Conservation (phyloP, 2,329 filamentous ascomycete species). For the Sclerotinia spermophila region DNA sequence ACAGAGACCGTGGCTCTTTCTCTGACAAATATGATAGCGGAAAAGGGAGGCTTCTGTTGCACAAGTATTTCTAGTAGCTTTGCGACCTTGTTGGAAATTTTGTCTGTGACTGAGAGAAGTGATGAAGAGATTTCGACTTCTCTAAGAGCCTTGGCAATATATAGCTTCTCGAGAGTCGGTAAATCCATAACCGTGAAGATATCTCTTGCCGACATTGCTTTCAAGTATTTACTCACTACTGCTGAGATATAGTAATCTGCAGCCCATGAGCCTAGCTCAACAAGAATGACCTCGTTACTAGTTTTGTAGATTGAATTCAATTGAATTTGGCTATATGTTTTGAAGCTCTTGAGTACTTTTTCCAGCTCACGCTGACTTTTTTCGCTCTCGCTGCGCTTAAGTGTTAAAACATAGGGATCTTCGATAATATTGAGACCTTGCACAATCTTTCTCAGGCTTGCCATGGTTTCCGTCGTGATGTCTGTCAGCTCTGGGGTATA, state of each 20-base stretch:
- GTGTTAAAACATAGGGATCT: constrained; percentile 56
- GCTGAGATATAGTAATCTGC: constrained; percentile 60
- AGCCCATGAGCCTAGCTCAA: constrained; percentile 65
- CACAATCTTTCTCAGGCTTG: constrained; percentile 27
- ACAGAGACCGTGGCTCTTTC: constrained; percentile 60
- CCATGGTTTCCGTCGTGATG: constrained; percentile 23
- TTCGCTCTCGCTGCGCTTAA: constrained; percentile 44
- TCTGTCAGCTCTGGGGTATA: constrained; percentile 18
- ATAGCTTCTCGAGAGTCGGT: constrained; percentile 48
- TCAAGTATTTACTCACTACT: constrained; percentile 45
- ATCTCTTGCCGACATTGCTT: constrained; percentile 40
- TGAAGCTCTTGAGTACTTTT: constrained; percentile 41
- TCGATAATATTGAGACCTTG: constrained; percentile 50
- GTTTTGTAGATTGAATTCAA: constrained; percentile 53
- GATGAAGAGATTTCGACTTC: constrained; percentile 36
- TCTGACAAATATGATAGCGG: constrained; percentile 63
- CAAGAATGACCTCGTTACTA: constrained; percentile 46
- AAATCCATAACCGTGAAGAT: constrained; percentile 43
- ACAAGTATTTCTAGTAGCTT: constrained; percentile 52
- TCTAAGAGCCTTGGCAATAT: constrained; percentile 49
- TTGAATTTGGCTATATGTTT: constrained; percentile 53
- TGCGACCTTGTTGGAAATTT: constrained; percentile 56
- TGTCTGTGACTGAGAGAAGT: constrained; percentile 53
- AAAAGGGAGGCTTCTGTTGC: constrained; percentile 43
- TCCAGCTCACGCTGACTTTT: constrained; percentile 41